phyloP scores from a whole-genome alignment of 2,329 filamentous ascomycete species.

The Scolecobasidium constrictum region DNA sequence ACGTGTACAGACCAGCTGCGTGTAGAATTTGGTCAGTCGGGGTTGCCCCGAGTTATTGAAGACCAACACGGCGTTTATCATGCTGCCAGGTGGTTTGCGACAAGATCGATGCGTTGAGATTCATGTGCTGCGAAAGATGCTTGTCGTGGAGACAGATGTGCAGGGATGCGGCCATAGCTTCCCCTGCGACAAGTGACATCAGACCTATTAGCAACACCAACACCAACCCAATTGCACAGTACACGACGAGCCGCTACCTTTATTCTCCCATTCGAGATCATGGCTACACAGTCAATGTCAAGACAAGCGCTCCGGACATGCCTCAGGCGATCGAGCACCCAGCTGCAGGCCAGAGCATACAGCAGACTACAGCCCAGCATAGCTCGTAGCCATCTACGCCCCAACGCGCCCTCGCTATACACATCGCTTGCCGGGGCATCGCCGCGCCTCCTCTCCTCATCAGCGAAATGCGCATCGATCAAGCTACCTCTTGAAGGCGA shows the following conservation, averaged over 20 bases:
- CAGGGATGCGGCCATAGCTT: background rate
- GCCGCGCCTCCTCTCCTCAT: constrained; percentile 1
- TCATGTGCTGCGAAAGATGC: background rate
- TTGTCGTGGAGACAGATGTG: no score
- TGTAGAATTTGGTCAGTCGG: constrained; percentile 96
- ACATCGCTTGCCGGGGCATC: background rate
- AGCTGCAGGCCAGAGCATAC: background rate
- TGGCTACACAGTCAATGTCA: background rate
- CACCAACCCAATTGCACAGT: background rate
- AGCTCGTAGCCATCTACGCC: constrained; percentile 1
- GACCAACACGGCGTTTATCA: constrained; percentile 98
- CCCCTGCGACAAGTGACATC: background rate
- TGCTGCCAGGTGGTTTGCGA: constrained; percentile 38
- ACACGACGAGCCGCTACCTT: background rate
- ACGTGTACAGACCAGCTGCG: constrained; percentile 60
- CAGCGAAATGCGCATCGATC: constrained; percentile 4
- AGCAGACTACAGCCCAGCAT: background rate
- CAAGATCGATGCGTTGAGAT: background rate
- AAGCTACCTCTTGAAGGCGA: constrained; percentile 19
- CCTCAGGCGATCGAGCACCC: background rate
- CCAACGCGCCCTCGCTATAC: constrained; percentile 1
- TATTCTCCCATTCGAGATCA: background rate
- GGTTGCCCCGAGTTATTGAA: constrained; percentile 98
- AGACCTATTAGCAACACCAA: background rate
- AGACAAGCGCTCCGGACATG: background rate